These are phyloP conservation scores for Cairneyella variabilis DNA, from an alignment of 495 filamentous ascomycete genomes.

Conservation along the genomic window DNA sequence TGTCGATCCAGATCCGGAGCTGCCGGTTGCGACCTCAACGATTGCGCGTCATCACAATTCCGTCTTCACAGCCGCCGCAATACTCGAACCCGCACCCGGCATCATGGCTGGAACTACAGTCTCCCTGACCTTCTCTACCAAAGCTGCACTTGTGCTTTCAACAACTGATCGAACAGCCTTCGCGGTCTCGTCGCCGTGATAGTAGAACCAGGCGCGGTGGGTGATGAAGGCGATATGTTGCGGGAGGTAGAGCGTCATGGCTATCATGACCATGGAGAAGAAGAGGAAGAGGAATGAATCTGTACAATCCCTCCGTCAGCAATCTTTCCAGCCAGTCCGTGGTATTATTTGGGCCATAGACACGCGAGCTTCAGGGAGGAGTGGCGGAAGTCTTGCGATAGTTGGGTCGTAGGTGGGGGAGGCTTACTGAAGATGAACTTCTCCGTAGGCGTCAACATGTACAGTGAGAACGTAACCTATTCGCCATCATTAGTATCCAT, in stretches of 20 bases:
- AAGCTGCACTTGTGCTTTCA: slow-evolving; percentile 23
- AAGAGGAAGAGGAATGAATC: slow-evolving; percentile 90
- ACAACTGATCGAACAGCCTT: slow-evolving; percentile 32
- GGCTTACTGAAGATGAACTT: slow-evolving; percentile 70
- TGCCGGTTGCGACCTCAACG: too few species aligned
- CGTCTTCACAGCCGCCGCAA: background rate
- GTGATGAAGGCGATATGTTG: slow-evolving; percentile 78
- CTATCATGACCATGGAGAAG: slow-evolving; percentile 77
- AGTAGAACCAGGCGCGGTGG: slow-evolving; percentile 89
- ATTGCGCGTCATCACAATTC: too few species aligned
- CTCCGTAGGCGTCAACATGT: slow-evolving; percentile 83
- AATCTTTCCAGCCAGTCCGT: background rate
- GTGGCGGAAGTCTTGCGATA: too few species aligned
- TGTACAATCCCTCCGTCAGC: slow-evolving; percentile 29
- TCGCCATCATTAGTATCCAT: background rate
- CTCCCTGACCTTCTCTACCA: slow-evolving; percentile 28
- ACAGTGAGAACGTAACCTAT: slow-evolving; percentile 70
- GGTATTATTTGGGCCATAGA: too few species aligned
- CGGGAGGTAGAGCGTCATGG: slow-evolving; percentile 85
- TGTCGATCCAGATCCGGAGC: too few species aligned
- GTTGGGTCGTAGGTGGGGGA: background rate
- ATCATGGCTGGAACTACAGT: slow-evolving; percentile 24
- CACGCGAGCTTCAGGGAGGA: too few species aligned
- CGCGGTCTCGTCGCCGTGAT: slow-evolving; percentile 65
- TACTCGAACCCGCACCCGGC: slow-evolving; percentile 18